These are phyloP conservation scores for Thielaviopsis ethacetica DNA, from an alignment of 2,329 filamentous ascomycete species.

Conservation along the genomic window DNA sequence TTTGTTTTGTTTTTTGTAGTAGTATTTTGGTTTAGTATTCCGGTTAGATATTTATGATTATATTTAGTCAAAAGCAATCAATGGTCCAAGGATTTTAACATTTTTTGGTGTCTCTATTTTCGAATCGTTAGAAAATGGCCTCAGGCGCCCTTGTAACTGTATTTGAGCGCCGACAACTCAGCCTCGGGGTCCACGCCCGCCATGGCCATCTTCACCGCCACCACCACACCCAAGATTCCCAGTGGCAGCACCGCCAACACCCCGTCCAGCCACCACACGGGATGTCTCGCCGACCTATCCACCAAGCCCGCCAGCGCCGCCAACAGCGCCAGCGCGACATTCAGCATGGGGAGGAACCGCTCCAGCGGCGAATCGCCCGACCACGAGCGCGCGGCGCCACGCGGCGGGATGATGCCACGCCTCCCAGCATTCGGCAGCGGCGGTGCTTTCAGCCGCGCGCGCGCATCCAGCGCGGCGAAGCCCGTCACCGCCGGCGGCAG, in stretches of 20 bases:
- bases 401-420: slow-evolving; percentile 7
- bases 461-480: slow-evolving; percentile 30
- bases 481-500: slow-evolving; percentile 39
- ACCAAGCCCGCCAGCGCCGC: slow-evolving; percentile 30
- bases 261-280: slow-evolving; percentile 22
- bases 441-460: slow-evolving; percentile 14
- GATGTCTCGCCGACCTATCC: slow-evolving; percentile 19
- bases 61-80: no score
- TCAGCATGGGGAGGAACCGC: slow-evolving; percentile 42
- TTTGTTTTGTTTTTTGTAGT: background rate
- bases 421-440: slow-evolving; percentile 8
- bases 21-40: background rate
- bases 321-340: slow-evolving; percentile 37
- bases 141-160: slow-evolving; percentile 51
- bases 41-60: background rate
- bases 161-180: slow-evolving; percentile 45
- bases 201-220: slow-evolving; percentile 50
- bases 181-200: slow-evolving; percentile 49
- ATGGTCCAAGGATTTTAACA: background rate
- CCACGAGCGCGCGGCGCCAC: slow-evolving; percentile 6
- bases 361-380: slow-evolving; percentile 30
- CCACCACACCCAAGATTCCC: slow-evolving; percentile 41
- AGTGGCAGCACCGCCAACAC: slow-evolving; percentile 35
- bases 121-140: background rate
- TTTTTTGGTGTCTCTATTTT: background rate